Evolutionary conservation across 2,329 filamentous ascomycete genomes (phyloP), one percentile per base, ranked within the genome.

Genomic region (Xylariaceae sp.): DNA sequence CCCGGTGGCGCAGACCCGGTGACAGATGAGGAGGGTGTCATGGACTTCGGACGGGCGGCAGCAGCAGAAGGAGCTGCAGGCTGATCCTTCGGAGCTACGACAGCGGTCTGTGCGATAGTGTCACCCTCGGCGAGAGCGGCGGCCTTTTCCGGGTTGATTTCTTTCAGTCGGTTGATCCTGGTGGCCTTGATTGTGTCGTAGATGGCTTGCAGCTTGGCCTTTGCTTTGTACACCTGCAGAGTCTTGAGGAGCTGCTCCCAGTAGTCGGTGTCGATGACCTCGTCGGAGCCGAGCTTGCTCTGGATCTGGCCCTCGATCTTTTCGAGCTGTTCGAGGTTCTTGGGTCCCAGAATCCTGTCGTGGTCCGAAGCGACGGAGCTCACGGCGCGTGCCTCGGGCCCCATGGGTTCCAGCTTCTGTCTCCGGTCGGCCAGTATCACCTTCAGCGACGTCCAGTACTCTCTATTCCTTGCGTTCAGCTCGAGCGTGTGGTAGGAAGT

Each of bases 231-330:
- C 1, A 96, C 84, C 6, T 88, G 78, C 57, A 99, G 75, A 66
- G 87, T 95, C 60, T 86, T 86, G 55, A 99, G 77, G 14, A 99
- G 77, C 67, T 96, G 90, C 67, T 96, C 90, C 94, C 94, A 99
- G 69, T 97, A 99, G 71, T 99, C 94, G 2, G 89, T 90, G 70
- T 99, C 94, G 60, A 99, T 93, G 38, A 89, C 86, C 66, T 97
- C 92, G 66, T 96, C 87, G 7, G 90, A 95, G 47, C 86, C 80
- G 44, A 99, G 75, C 74, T 99, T 99, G 14, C 79, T 77, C 67
- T 84, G 85, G 69, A 99, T 94, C 73, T 97, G 92, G 58, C 78
- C 82, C 71, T 99, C 93, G 45, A 99, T 77, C 16, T 82, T 82
- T 66, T 92, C 87, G n/a, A 99, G 77, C 69, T 97, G 89, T 63